Evolutionary conservation across 768 basidiomycete species (phyloP).

Genomic region (Dendrothele bispora): DNA sequence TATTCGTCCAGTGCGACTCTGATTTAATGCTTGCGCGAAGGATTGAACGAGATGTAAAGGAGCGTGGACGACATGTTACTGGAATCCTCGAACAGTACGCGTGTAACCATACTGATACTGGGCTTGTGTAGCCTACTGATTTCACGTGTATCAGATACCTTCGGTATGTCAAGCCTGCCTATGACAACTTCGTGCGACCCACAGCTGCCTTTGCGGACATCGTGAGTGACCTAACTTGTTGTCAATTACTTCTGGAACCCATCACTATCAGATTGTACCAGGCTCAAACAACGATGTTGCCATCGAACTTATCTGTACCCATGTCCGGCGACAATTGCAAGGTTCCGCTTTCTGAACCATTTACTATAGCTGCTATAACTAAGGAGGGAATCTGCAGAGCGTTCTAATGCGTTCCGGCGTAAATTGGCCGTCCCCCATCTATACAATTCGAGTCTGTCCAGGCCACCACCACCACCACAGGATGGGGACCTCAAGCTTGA

Average conservation of each 20-base stretch:
- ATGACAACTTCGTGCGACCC: constrained; percentile 91
- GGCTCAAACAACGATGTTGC: constrained; percentile 88
- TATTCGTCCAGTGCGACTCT: constrained; percentile 92
- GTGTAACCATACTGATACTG: constrained; percentile 1
- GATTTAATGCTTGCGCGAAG: constrained; percentile 97
- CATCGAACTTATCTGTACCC: constrained; percentile 90
- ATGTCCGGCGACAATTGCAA: constrained; percentile 81
- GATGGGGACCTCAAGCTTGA: constrained; percentile 54
- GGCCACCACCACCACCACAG: constrained; percentile 38
- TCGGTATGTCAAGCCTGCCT: constrained; percentile 92
- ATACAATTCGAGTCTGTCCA: constrained; percentile 1
- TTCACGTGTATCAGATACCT: constrained; percentile 70
- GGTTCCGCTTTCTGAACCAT: constrained; percentile 19
- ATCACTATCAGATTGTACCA: constrained; percentile 80
- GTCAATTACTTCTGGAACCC: neutral
- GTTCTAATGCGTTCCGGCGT: constrained; percentile 56
- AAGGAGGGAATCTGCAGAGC: constrained; percentile 73
- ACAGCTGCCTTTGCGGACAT: constrained; percentile 89
- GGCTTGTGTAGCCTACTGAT: too few relatives aligned
- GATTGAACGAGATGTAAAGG: constrained; percentile 82
- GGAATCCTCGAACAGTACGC: constrained; percentile 88
- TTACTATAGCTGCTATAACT: neutral
- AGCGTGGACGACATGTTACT: constrained; percentile 81
- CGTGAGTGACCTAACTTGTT: constrained; percentile 37
- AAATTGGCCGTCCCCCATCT: neutral